These are phyloP conservation scores for Aciculosporium take DNA, from an alignment of 2,329 filamentous ascomycete genomes.

Conservation along the genomic window DNA sequence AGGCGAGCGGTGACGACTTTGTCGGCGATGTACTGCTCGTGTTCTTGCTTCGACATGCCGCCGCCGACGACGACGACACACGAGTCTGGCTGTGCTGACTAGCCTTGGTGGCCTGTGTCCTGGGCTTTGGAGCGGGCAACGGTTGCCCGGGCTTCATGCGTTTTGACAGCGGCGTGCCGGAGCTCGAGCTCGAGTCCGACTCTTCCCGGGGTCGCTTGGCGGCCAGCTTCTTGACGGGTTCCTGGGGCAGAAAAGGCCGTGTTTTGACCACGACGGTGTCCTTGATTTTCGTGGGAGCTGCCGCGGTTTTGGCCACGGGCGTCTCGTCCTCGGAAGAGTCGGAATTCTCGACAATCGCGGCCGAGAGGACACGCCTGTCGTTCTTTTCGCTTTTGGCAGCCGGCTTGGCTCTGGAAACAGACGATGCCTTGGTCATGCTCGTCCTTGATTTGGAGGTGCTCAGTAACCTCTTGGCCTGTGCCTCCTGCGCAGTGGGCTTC, in stretches of 20 bases:
- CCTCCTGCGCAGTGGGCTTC: conserved; percentile 38
- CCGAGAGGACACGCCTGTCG: conserved; percentile 34
- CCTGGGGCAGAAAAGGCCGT: conserved; percentile 18
- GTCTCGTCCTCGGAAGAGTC: conserved; percentile 39
- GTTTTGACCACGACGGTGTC: conserved; percentile 19
- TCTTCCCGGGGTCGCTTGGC: conserved; percentile 39
- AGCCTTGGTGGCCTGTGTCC: conserved; percentile 33
- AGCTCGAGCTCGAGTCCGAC: conserved; percentile 44
- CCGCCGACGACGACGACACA: conserved; percentile 23
- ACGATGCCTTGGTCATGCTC: conserved; percentile 19
- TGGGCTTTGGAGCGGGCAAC: conserved; percentile 18
- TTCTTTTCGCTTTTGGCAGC: conserved; percentile 12
- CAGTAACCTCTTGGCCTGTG: conserved; percentile 41
- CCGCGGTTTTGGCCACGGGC: conserved; percentile 17
- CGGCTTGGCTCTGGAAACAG: conserved; percentile 28
- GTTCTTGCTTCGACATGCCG: conserved; percentile 26
- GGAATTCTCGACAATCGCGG: conserved; percentile 42
- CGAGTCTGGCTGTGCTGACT: conserved; percentile 29
- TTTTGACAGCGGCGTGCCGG: conserved; percentile 42
- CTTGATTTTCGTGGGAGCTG: conserved; percentile 16
- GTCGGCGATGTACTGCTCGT: conserved; percentile 42
- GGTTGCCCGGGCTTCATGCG: conserved; percentile 37
- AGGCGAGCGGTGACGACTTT: conserved; percentile 52
- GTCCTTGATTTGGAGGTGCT: conserved; percentile 21
- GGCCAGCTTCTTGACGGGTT: conserved; percentile 21